Evolutionary conservation across 768 basidiomycete genomes (phyloP).

Genomic region (Krasilnikovozyma curviuscula): DNA sequence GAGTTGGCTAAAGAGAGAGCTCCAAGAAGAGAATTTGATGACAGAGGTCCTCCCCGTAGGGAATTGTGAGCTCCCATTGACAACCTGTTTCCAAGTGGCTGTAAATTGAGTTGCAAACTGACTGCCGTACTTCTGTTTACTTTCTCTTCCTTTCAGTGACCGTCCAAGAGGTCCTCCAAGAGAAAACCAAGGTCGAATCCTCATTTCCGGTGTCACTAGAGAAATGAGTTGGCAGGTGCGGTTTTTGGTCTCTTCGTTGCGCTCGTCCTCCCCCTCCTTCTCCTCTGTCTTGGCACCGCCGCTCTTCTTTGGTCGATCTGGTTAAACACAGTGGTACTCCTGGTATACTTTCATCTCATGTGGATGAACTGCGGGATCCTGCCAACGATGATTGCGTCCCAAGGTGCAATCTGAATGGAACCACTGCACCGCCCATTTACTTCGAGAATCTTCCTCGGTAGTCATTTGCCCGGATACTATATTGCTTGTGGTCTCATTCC

Average conservation of each 20-base stretch:
- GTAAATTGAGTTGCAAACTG: too few species aligned
- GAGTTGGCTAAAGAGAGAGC: constrained; percentile 81
- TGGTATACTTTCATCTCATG: neutral
- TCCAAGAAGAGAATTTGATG: too few species aligned
- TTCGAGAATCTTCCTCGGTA: too few species aligned
- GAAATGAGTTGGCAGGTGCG: constrained; percentile 18
- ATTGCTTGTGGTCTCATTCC: neutral
- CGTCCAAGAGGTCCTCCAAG: constrained; percentile 14
- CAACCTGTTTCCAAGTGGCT: too few species aligned
- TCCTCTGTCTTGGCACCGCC: neutral
- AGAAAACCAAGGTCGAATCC: constrained; percentile 29
- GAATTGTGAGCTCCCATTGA: too few species aligned
- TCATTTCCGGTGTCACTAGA: constrained; percentile 34
- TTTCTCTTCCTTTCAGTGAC: too few species aligned
- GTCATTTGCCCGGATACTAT: too few species aligned
- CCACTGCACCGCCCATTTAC: too few species aligned
- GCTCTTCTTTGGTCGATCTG: neutral
- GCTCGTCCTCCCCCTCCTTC: neutral
- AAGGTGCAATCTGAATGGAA: neutral
- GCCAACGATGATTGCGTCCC: neutral
- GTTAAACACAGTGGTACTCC: neutral
- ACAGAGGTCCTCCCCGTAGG: too few species aligned
- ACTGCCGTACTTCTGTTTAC: too few species aligned
- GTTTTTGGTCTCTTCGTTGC: constrained; percentile 17
- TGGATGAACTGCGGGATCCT: neutral